Conservation (phyloP, 257 asterid genomes). For the Solanum verrucosum region DNA sequence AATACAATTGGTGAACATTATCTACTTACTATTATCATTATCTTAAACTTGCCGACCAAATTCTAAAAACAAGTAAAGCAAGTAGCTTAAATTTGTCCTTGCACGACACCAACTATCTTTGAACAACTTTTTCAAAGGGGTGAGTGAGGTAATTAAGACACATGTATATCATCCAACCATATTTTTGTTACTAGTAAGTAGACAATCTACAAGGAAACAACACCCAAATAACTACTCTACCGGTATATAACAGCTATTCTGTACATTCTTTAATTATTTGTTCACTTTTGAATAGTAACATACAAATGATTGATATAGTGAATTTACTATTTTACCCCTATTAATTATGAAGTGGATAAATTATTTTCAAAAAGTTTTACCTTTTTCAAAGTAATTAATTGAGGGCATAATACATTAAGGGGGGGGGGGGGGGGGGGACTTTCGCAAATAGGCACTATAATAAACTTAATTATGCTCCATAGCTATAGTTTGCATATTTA, state of each 20-base stretch:
- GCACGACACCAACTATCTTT: neutral
- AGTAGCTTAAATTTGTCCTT: neutral
- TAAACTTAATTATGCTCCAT: too few species aligned
- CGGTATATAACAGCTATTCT: too few species aligned
- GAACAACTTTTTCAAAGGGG: neutral
- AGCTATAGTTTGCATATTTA: too few species aligned
- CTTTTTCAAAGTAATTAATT: too few species aligned
- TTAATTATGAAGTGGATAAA: too few species aligned
- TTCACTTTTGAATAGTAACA: too few species aligned
- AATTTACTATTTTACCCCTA: too few species aligned
- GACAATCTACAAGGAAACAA: neutral
- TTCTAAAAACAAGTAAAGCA: neutral
- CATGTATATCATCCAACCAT: neutral
- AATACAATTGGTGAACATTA: neutral
- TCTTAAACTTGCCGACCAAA: neutral
- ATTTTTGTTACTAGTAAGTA: neutral
- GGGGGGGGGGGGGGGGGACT: too few species aligned
- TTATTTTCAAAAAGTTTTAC: too few species aligned
- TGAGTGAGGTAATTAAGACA: neutral
- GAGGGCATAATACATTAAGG: too few species aligned
- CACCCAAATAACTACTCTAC: neutral
- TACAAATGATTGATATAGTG: too few species aligned
- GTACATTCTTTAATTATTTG: fast-evolving
- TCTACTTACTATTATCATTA: neutral
- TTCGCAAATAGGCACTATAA: too few species aligned